phyloP scores from a whole-genome alignment of 2,329 filamentous ascomycete species.

The Aspergillus caelatus region DNA sequence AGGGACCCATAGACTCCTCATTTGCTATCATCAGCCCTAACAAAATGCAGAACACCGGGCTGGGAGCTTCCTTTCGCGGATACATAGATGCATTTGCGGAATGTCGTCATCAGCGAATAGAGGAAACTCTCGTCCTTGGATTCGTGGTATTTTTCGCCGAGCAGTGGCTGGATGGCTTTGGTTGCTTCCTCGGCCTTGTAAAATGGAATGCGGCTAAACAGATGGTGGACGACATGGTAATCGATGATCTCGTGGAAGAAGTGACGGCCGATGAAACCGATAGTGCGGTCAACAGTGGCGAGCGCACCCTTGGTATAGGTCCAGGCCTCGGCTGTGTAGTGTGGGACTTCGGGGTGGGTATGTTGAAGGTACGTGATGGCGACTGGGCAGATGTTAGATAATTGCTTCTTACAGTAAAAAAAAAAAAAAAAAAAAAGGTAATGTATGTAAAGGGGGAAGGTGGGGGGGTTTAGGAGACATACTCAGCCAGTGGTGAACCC shows the following conservation, averaged over 20 bases:
- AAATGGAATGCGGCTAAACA: conserved; percentile 64
- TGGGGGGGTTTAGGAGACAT: conserved; percentile 29
- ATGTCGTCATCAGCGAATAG: conserved; percentile 51
- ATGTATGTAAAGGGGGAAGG: not conserved
- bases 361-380: conserved; percentile 77
- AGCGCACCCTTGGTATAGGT: conserved; percentile 65
- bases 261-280: conserved; percentile 66
- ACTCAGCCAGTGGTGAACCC: conserved; percentile 73
- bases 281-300: conserved; percentile 66
- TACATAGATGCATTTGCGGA: conserved; percentile 53
- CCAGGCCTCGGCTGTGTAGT: conserved; percentile 64
- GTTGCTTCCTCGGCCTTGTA: conserved; percentile 65
- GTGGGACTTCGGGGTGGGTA: conserved; percentile 61
- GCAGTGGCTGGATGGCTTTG: conserved; percentile 58
- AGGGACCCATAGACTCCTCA: not conserved
- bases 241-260: conserved; percentile 69
- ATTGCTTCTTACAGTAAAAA: not conserved
- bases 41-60: conserved; percentile 26
- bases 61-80: conserved; percentile 30
- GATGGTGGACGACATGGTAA: conserved; percentile 65
- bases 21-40: conserved; percentile 15
- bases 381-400: conserved; percentile 46
- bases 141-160: conserved; percentile 56
- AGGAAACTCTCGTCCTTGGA: conserved; percentile 45
- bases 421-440: not conserved